A percentile compares a stretch with the other conserved stretches of the same genome.
Conservation (phyloP, 805 yeast species). For the Metschnikowia lachancei region DNA sequence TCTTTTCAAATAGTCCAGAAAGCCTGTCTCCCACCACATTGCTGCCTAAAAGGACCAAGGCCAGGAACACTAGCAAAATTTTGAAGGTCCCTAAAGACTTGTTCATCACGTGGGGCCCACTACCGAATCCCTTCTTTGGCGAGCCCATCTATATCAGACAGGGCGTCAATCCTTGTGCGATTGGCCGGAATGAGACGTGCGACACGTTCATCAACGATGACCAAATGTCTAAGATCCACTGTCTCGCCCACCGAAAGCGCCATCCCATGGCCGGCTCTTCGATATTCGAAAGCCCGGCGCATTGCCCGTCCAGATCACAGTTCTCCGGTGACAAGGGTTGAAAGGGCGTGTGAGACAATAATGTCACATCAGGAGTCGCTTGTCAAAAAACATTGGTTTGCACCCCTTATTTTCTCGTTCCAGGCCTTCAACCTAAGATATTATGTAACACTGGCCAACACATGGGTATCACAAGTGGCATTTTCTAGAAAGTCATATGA, state of each 20-base stretch:
- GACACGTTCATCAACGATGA: constrained; percentile 65
- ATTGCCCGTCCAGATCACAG: too few species aligned
- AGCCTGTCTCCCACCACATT: background rate
- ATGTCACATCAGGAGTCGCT: too few species aligned
- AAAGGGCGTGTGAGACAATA: too few species aligned
- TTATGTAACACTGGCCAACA: too few species aligned
- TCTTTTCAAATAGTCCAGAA: background rate
- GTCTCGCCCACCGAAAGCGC: constrained; percentile 60
- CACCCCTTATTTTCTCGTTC: too few species aligned
- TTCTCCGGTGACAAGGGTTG: too few species aligned
- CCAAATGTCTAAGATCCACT: constrained; percentile 81
- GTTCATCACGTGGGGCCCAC: constrained; percentile 58
- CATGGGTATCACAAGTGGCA: too few species aligned
- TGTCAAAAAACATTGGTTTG: too few species aligned
- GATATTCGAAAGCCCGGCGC: constrained; percentile 68
- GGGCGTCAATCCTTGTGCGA: constrained; percentile 60
- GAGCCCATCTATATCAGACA: constrained; percentile 60
- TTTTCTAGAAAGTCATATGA: too few species aligned
- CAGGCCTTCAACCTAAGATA: too few species aligned
- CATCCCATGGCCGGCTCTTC: constrained; percentile 52
- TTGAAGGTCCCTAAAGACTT: constrained; percentile 49
- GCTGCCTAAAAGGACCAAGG: too few species aligned
- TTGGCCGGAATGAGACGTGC: constrained; percentile 70
- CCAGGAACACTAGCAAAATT: background rate
- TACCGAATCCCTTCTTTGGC: constrained; percentile 43